Evolutionary conservation across 2,329 filamentous ascomycete species (phyloP).

Genomic region (Aspergillus tamarii): DNA sequence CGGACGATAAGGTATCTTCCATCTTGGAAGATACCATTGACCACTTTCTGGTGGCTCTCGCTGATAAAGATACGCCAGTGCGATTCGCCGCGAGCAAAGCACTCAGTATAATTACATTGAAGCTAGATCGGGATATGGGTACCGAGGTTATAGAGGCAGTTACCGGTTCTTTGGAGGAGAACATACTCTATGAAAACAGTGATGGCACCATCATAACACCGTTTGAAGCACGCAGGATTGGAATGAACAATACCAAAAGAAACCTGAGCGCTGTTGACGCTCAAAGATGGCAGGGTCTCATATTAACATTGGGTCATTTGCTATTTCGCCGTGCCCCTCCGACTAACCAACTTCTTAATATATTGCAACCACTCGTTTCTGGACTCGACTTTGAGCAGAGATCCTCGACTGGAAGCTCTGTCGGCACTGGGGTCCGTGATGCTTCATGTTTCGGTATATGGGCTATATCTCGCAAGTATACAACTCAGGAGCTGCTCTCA

Average conservation of each 20-base stretch:
- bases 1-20: slow-evolving; percentile 45
- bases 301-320: slow-evolving; percentile 82
- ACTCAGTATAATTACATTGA: slow-evolving; percentile 81
- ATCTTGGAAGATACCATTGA: slow-evolving; percentile 81
- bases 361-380: slow-evolving; percentile 75
- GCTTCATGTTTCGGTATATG: slow-evolving; percentile 96
- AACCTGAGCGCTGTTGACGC: slow-evolving; percentile 77
- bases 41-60: slow-evolving; percentile 74
- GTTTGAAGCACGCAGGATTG: slow-evolving; percentile 35
- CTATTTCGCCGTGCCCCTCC: slow-evolving; percentile 84
- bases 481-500: slow-evolving; percentile 72
- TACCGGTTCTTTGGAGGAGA: slow-evolving; percentile 67
- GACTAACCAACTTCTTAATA: slow-evolving; percentile 67
- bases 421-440: slow-evolving; percentile 89
- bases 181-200: slow-evolving; percentile 59
- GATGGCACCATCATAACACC: slow-evolving; percentile 44
- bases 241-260: slow-evolving; percentile 46
- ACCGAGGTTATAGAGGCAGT: slow-evolving; percentile 86
- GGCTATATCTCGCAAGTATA: slow-evolving; percentile 86
- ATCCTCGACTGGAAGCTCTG: slow-evolving; percentile 78
- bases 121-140: slow-evolving; percentile 78
- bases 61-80: slow-evolving; percentile 89
- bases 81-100: slow-evolving; percentile 90
- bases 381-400: slow-evolving; percentile 89
- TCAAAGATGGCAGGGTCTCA: slow-evolving; percentile 88